Conservation (phyloP, 495 filamentous ascomycete species). For the Podospora pseudopauciseta region DNA sequence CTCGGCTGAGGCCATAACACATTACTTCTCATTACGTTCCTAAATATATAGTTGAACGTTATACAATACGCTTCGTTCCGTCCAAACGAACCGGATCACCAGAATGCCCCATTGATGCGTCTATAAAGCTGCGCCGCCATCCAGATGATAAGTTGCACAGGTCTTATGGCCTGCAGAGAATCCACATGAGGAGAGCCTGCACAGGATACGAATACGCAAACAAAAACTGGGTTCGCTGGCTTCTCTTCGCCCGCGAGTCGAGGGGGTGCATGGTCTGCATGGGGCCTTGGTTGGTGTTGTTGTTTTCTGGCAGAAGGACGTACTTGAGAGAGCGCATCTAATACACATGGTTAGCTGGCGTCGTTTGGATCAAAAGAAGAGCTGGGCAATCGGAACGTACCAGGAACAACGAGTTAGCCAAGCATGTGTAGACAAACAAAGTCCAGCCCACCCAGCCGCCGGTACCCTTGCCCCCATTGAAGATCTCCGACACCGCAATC, state of each 20-base stretch:
- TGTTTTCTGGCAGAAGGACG: slow-evolving; percentile 84
- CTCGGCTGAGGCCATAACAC: not conserved
- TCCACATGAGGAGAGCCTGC: slow-evolving; percentile 94
- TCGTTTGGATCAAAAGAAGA: not conserved
- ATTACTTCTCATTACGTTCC: not conserved
- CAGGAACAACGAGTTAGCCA: slow-evolving; percentile 93
- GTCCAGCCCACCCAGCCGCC: slow-evolving; percentile 85
- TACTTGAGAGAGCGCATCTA: slow-evolving; percentile 93
- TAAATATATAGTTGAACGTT: not conserved
- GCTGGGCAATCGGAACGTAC: slow-evolving; percentile 48
- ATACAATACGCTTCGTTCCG: not conserved
- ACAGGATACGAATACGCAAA: slow-evolving; percentile 93
- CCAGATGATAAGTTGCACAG: not conserved
- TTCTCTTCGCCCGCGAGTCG: slow-evolving; percentile 70
- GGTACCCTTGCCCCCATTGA: slow-evolving; percentile 73
- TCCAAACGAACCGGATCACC: not conserved
- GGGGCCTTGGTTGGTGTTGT: slow-evolving; percentile 59
- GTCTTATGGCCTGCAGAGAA: slow-evolving; percentile 54
- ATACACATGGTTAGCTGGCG: slow-evolving; percentile 22
- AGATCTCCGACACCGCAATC: slow-evolving; percentile 68
- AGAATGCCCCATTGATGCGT: not conserved
- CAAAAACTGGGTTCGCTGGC: slow-evolving; percentile 87
- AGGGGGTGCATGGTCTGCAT: slow-evolving; percentile 68
- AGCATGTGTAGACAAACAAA: slow-evolving; percentile 84
- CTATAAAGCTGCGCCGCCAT: not conserved